A percentile compares a stretch with the other conserved stretches of the same genome.
These are phyloP conservation scores for Letharia columbiana DNA, from an alignment of 495 filamentous ascomycete genomes.

Conservation along the genomic window DNA sequence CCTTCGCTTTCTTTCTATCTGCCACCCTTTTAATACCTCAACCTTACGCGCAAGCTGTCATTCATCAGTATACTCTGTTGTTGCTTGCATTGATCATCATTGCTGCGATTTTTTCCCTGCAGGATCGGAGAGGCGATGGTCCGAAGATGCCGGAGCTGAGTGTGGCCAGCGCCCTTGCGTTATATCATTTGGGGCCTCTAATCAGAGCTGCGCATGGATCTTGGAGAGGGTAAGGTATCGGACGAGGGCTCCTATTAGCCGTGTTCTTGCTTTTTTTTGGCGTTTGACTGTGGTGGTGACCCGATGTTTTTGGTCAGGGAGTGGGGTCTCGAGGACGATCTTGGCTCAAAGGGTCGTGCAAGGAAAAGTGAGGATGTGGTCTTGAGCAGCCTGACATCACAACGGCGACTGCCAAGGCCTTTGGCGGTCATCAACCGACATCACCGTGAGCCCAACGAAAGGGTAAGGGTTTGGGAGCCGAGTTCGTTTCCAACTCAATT, in stretches of 20 bases:
- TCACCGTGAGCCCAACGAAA: neutral
- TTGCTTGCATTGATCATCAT: constrained; percentile 29
- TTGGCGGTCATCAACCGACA: neutral
- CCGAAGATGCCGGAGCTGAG: constrained; percentile 10
- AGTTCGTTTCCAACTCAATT: neutral
- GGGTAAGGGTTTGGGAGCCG: neutral
- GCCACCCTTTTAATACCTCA: constrained; percentile 27
- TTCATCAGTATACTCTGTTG: constrained; percentile 33
- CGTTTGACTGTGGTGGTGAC: constrained; percentile 7
- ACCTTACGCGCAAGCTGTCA: constrained; percentile 27
- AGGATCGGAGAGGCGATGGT: constrained; percentile 12
- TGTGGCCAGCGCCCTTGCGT: constrained; percentile 28
- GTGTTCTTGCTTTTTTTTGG: no score
- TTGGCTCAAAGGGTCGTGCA: neutral
- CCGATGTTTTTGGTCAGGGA: neutral
- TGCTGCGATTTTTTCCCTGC: constrained; percentile 26
- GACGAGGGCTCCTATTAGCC: constrained; percentile 5
- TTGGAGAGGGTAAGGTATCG: neutral
- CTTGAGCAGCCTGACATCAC: neutral
- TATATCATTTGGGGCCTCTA: constrained; percentile 32
- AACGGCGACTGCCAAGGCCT: neutral
- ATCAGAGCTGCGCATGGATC: constrained; percentile 23
- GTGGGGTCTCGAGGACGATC: neutral
- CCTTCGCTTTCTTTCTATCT: constrained; percentile 30
- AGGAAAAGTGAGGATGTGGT: neutral